phyloP scores from a whole-genome alignment of 495 filamentous ascomycete species.

The Aspergillus taichungensis region DNA sequence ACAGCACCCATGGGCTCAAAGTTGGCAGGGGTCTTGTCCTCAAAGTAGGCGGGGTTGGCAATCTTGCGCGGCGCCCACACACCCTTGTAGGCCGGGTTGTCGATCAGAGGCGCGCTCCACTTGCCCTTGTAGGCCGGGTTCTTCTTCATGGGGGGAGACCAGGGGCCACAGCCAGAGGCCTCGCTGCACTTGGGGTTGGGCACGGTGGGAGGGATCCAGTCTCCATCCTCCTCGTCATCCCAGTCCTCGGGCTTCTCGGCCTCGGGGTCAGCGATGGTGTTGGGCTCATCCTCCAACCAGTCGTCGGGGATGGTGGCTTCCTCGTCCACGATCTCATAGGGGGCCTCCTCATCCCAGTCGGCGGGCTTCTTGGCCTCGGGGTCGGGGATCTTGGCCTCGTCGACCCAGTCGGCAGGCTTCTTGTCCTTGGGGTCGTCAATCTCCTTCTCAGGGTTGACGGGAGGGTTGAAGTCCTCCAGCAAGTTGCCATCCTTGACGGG shows the following conservation, averaged over 20 bases:
- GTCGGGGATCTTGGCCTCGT: slow-evolving; percentile 81
- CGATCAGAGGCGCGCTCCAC: slow-evolving; percentile 88
- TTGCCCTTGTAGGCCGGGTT: slow-evolving; percentile 99
- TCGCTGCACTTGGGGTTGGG: slow-evolving; percentile 95
- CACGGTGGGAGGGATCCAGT: slow-evolving; percentile 91
- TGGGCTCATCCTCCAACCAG: slow-evolving; percentile 91
- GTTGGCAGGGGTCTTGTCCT: slow-evolving; percentile 95
- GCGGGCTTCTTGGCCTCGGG: slow-evolving; percentile 93
- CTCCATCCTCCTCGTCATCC: slow-evolving; percentile 99
- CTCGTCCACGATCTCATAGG: slow-evolving; percentile 90
- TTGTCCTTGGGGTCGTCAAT: slow-evolving; percentile 93
- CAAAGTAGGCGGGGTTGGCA: slow-evolving; percentile 90
- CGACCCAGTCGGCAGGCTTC: slow-evolving; percentile 95
- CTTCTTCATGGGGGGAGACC: slow-evolving; percentile 85
- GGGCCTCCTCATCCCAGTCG: slow-evolving; percentile 98
- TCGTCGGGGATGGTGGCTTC: slow-evolving; percentile 86
- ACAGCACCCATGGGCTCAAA: slow-evolving; percentile 97
- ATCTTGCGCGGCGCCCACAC: slow-evolving; percentile 93
- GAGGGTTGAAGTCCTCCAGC: slow-evolving; percentile 84
- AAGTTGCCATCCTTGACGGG: slow-evolving; percentile 80
- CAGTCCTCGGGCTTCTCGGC: slow-evolving; percentile 98
- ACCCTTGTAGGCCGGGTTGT: slow-evolving; percentile 99
- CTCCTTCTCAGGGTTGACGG: slow-evolving; percentile 92
- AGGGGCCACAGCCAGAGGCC: slow-evolving; percentile 87
- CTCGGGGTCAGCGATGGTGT: slow-evolving; percentile 84